phyloP scores from a whole-genome alignment of 208 protist genomes.

The Spongospora subterranea region DNA sequence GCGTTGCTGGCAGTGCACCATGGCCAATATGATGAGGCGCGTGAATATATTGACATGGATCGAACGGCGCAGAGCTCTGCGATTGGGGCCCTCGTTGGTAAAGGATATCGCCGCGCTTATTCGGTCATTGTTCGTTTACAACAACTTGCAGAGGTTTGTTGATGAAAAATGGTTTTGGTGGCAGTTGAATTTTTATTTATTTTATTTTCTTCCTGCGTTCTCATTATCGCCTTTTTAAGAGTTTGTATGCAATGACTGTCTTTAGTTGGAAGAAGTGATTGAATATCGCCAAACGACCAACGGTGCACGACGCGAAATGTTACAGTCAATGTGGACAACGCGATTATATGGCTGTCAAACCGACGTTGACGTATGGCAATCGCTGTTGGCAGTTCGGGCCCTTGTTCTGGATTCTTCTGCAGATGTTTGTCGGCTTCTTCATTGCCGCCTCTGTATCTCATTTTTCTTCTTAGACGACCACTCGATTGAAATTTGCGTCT shows the following conservation, averaged over 20 bases:
- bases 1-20: constrained; percentile 69
- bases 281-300: constrained; percentile 32
- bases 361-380: constrained; percentile 85
- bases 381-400: constrained; percentile 91
- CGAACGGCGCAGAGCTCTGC: constrained; percentile 88
- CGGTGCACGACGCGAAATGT: background rate
- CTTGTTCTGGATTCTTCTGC: constrained; percentile 88
- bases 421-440: constrained; percentile 61
- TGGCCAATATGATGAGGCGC: constrained; percentile 47
- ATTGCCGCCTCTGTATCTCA: background rate
- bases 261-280: constrained; percentile 37
- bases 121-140: constrained; percentile 92
- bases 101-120: constrained; percentile 98
- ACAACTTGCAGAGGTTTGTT: constrained; percentile 94
- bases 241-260: background rate
- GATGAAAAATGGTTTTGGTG: too few species aligned
- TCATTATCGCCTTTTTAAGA: background rate
- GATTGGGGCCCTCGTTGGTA: constrained; percentile 91
- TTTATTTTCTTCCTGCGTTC: background rate
- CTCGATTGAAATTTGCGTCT: constrained; percentile 95
- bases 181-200: too few species aligned
- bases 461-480: constrained; percentile 79
- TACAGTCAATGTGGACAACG: constrained; percentile 55
- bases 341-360: constrained; percentile 65
- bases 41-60: constrained; percentile 74